Conservation (phyloP, 2,329 filamentous ascomycete genomes). For the Colletotrichum lini region DNA sequence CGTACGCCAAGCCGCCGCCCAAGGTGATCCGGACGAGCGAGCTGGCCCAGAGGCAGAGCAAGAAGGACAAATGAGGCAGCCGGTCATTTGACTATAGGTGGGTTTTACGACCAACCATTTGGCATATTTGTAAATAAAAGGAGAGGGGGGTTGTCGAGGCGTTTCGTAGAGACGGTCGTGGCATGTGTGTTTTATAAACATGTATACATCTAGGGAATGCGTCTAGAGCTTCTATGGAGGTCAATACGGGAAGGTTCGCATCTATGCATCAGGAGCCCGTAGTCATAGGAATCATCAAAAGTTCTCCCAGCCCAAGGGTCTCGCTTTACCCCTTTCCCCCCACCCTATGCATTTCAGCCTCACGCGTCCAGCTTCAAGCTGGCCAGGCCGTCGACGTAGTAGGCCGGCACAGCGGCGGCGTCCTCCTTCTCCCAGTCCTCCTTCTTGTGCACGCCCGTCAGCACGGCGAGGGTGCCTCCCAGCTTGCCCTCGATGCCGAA, state of each 20-base stretch:
- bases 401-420: conserved; percentile 79
- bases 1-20: conserved; percentile 60
- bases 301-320: background rate
- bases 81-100: background rate
- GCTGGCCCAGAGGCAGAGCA: conserved; percentile 60
- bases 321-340: no score
- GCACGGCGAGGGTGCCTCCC: conserved; percentile 90
- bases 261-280: conserved; percentile 17
- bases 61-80: conserved; percentile 52
- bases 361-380: conserved; percentile 68
- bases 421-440: conserved; percentile 83
- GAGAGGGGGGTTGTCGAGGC: background rate
- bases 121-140: background rate
- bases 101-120: background rate
- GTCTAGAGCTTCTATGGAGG: conserved; percentile 24
- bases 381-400: conserved; percentile 87
- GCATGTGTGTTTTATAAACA: conserved; percentile 6
- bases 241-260: conserved; percentile 7
- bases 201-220: conserved; percentile 22
- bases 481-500: conserved; percentile 94
- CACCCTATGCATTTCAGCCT: conserved; percentile 31
- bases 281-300: conserved; percentile 20
- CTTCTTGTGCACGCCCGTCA: conserved; percentile 91
- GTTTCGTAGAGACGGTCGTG: conserved; percentile 12
- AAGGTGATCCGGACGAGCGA: conserved; percentile 68